phyloP scores from a whole-genome alignment of 2,329 filamentous ascomycete species.

The Talaromyces sp. region DNA sequence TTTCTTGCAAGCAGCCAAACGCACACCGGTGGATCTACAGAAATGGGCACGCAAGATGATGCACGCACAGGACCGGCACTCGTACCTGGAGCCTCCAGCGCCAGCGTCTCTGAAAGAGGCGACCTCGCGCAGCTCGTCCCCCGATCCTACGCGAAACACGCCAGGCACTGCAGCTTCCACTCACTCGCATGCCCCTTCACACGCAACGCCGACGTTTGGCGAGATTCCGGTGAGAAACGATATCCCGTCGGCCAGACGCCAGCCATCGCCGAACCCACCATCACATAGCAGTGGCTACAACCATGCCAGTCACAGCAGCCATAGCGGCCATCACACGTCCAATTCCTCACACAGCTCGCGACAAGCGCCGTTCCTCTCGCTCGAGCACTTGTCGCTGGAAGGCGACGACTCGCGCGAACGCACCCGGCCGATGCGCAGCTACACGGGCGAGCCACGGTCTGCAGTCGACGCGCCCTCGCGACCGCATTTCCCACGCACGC shows the following conservation, averaged over 20 bases:
- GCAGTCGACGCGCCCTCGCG: conserved; percentile 33
- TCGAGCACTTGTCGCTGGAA: conserved; percentile 42
- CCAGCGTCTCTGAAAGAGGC: conserved; percentile 60
- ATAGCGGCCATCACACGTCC: conserved; percentile 13
- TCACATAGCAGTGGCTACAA: background rate
- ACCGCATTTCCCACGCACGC: conserved; percentile 34
- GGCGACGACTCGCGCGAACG: conserved; percentile 27
- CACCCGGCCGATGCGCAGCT: conserved; percentile 23
- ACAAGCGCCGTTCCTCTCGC: conserved; percentile 30
- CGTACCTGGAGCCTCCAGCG: conserved; percentile 77
- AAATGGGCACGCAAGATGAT: conserved; percentile 93
- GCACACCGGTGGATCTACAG: conserved; percentile 87
- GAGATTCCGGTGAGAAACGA: conserved; percentile 58
- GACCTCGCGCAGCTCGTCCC: conserved; percentile 8
- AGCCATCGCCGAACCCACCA: background rate
- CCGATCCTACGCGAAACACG: conserved; percentile 13
- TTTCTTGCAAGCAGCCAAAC: conserved; percentile 93
- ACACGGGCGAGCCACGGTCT: conserved; percentile 30
- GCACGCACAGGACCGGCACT: conserved; percentile 92
- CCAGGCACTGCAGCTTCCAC: conserved; percentile 36
- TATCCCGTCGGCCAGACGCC: conserved; percentile 24
- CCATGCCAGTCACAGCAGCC: conserved; percentile 1
- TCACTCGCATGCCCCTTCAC: conserved; percentile 8
- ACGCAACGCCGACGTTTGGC: conserved; percentile 55
- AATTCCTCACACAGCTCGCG: conserved; percentile 9